Percentiles rank a stretch among this genome's conserved stretches.
Conservation (phyloP, 148 eudicot species). For the Euryodendron excelsum region DNA sequence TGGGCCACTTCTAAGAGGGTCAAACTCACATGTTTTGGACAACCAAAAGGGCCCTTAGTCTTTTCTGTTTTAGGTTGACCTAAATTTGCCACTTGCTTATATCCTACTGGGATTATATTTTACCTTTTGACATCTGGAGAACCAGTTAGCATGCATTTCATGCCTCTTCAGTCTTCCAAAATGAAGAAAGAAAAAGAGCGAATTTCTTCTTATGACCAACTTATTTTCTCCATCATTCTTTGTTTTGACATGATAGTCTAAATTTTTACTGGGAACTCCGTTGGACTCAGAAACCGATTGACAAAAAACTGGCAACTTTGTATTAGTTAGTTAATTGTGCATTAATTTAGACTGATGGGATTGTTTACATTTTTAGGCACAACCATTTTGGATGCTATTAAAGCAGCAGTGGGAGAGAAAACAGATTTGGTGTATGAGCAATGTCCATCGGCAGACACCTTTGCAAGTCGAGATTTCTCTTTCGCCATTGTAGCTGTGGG, state of each 20-base stretch:
- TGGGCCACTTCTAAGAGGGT: background rate
- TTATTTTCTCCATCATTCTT: too few species aligned
- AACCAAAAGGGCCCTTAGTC: background rate
- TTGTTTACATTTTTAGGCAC: constrained; percentile 44
- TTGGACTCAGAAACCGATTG: constrained; percentile 1
- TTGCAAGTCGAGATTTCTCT: constrained; percentile 47
- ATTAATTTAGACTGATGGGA: background rate
- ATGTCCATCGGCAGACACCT: constrained; percentile 54
- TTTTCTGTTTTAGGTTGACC: background rate
- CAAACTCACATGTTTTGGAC: background rate
- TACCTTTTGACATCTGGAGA: too few species aligned
- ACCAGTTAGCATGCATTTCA: too few species aligned
- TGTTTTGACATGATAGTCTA: background rate
- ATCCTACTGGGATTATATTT: background rate
- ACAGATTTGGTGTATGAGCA: constrained; percentile 61
- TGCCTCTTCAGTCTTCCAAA: too few species aligned
- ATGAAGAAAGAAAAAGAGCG: too few species aligned
- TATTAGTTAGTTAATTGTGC: background rate
- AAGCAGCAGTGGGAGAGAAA: constrained; percentile 44
- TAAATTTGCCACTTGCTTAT: background rate
- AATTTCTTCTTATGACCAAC: too few species aligned
- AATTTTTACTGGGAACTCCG: background rate
- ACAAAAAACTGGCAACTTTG: background rate
- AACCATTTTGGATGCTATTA: constrained; percentile 76
- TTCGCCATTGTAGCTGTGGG: constrained; percentile 81